Percentiles rank a stretch among this genome's conserved stretches.
These are phyloP conservation scores for Serendipita sp. DNA, from an alignment of 768 basidiomycete genomes.

Conservation along the genomic window DNA sequence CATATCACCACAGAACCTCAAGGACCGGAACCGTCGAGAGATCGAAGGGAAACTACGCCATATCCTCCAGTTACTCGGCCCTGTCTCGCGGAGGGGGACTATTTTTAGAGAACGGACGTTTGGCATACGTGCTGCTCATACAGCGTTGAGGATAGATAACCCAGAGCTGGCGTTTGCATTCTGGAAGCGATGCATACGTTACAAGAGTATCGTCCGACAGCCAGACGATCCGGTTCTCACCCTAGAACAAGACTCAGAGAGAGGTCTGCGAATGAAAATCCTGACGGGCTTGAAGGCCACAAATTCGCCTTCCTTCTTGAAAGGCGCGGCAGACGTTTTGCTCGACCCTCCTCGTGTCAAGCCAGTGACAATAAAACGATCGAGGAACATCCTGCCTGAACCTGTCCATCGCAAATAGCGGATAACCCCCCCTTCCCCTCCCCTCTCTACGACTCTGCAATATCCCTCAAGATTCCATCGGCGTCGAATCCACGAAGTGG, in stretches of 20 bases:
- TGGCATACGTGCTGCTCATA: neutral
- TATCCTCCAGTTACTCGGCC: neutral
- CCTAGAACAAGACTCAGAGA: neutral
- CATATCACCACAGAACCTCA: neutral
- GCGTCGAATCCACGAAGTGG: constrained; percentile 19
- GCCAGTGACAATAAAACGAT: neutral
- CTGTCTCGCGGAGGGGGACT: neutral
- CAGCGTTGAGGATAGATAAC: neutral
- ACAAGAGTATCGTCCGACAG: neutral
- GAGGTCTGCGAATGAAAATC: neutral
- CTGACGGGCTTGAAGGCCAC: neutral
- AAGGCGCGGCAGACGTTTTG: neutral
- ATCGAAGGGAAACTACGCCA: neutral
- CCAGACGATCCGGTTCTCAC: neutral
- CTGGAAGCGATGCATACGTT: neutral
- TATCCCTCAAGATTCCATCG: neutral
- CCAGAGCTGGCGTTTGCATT: neutral
- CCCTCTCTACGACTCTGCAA: neutral
- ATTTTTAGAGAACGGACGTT: neutral
- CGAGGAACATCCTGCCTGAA: too few relatives aligned
- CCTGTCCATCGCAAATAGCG: too few relatives aligned
- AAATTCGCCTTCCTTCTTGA: neutral
- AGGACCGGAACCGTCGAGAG: neutral
- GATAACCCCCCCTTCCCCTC: too few relatives aligned
- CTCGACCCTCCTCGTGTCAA: neutral